Evolutionary conservation across 208 protist genomes (phyloP).

Genomic region (Acanthamoeba rhysodes): DNA sequence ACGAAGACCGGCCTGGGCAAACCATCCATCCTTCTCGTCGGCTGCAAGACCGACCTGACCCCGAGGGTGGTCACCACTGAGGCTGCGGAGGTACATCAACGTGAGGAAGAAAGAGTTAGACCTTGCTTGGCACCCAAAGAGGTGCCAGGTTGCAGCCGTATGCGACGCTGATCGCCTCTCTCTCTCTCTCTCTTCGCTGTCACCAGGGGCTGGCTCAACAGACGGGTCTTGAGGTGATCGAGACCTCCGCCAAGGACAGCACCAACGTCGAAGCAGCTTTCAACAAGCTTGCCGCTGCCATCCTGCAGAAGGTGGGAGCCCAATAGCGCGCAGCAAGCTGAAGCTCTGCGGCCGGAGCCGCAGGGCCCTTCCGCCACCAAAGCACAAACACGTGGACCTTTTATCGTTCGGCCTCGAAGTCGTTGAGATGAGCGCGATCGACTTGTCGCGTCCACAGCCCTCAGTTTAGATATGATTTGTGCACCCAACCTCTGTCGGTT

Average conservation of each 20-base stretch:
- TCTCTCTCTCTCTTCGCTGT: background rate
- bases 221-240: background rate
- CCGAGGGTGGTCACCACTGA: background rate
- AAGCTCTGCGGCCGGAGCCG: too few species aligned
- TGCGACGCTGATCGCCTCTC: background rate
- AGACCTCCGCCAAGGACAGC: conserved; percentile 81
- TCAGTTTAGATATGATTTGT: too few species aligned
- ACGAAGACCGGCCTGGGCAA: background rate
- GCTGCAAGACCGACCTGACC: background rate
- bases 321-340: too few species aligned
- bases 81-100: background rate
- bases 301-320: background rate
- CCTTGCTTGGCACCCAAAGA: background rate
- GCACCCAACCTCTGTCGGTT: too few species aligned
- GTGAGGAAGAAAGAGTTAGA: too few species aligned
- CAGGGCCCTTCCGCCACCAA: too few species aligned
- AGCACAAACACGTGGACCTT: too few species aligned
- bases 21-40: background rate
- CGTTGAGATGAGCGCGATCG: too few species aligned
- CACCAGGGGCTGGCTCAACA: background rate
- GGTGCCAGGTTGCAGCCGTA: background rate
- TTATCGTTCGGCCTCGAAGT: too few species aligned
- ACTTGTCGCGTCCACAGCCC: too few species aligned
- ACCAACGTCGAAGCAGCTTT: conserved; percentile 81
- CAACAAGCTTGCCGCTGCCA: conserved; percentile 22